Evolutionary conservation across 345 rosid species (phyloP).

Genomic region (Durio zibethinus): DNA sequence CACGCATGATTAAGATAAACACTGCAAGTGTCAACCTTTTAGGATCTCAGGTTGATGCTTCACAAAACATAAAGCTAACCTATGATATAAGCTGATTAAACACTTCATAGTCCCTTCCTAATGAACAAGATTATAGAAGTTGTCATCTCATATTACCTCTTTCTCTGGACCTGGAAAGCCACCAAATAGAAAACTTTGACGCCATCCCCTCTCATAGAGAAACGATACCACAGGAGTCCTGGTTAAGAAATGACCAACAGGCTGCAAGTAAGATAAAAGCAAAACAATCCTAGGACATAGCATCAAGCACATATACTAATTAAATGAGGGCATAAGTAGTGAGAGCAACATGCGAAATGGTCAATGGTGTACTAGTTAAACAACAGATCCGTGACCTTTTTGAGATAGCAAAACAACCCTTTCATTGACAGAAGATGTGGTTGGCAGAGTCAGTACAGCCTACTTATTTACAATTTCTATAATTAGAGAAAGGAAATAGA

Average conservation of each 20-base stretch:
- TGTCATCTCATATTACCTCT: conserved; percentile 56
- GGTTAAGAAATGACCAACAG: conserved; percentile 17
- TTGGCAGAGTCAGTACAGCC: conserved; percentile 28
- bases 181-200: conserved; percentile 67
- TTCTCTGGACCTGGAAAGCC: conserved; percentile 90
- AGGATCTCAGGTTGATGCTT: neutral
- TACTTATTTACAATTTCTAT: conserved; percentile 40
- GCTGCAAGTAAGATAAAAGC: neutral
- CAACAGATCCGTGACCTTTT: neutral
- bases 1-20: neutral
- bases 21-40: neutral
- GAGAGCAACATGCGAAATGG: neutral
- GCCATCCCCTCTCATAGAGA: conserved; percentile 95
- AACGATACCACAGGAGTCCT: conserved; percentile 67
- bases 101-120: neutral
- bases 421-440: conserved; percentile 19
- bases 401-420: neutral
- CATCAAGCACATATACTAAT: neutral
- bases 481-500: neutral
- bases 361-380: neutral
- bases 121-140: conserved; percentile 5
- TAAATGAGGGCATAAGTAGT: neutral
- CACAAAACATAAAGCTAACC: no score
- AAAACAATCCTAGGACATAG: neutral
- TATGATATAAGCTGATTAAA: no score